Conservation (phyloP, 306 rosid genomes). For the Vigna nakashimae region DNA sequence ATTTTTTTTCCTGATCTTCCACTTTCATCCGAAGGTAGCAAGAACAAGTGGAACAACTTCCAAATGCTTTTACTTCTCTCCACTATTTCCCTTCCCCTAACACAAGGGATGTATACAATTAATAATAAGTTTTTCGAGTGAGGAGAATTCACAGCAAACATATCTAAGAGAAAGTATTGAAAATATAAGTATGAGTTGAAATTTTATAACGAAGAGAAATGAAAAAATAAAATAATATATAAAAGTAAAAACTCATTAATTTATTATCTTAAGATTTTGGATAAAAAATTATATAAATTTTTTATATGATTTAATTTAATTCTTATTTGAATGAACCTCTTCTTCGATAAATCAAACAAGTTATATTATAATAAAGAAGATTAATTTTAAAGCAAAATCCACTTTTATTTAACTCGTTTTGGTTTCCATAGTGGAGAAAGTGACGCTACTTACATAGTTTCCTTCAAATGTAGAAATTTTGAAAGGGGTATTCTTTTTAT, state of each 20-base stretch:
- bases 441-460: slow-evolving; percentile 30
- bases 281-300: no score
- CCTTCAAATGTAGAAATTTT: slow-evolving; percentile 25
- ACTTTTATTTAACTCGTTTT: slow-evolving; percentile 38
- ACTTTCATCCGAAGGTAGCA: slow-evolving; percentile 51
- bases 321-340: rapidly evolving
- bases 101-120: slow-evolving; percentile 32
- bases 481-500: not conserved
- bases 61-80: slow-evolving; percentile 35
- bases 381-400: slow-evolving; percentile 20
- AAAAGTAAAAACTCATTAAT: no score
- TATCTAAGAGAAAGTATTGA: no score
- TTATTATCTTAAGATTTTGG: no score
- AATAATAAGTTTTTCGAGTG: not conserved
- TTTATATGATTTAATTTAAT: no score
- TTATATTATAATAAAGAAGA: rapidly evolving
- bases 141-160: no score
- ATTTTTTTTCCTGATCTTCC: slow-evolving; percentile 28
- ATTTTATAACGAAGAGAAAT: no score
- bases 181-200: no score
- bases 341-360: no score
- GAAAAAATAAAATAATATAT: rapidly evolving
- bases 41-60: slow-evolving; percentile 45
- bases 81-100: slow-evolving; percentile 28
- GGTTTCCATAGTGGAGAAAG: slow-evolving; percentile 42